Evolutionary conservation across 2,329 filamentous ascomycete genomes (phyloP), one percentile per base, ranked within the genome.

Genomic region (Blastomyces gilchristii): DNA sequence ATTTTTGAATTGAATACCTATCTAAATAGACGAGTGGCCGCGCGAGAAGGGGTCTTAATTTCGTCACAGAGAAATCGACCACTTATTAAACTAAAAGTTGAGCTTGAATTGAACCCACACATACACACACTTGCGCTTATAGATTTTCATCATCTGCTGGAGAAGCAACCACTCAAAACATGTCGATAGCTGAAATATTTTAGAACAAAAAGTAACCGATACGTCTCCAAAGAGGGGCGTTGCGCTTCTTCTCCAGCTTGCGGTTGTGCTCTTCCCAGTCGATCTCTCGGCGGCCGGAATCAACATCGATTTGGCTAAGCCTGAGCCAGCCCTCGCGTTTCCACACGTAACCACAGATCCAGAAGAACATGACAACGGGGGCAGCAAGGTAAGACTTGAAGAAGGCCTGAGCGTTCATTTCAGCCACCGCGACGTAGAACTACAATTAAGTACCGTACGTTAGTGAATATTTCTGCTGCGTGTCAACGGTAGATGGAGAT

Each of bases 191-290:
- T 18, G 41, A 45, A 47, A 12, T 50, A 14, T 3, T 14, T 64
- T 62, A 66, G 58, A 68, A 67, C 11, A 68, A 45, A 14, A 60
- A 63, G 61, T 68, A 65, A 34, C 61, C 39, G 14, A 66, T 34
- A 31, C 66, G 63, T 58, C 28, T 66, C 41, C 62, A 64, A 1
- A 59, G 14, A 39, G 37, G 52, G 3, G 66, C 61, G 12, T 61
- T 65, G 52, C 63, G 60, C 18, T 53, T 62, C 41, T 63, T 54
- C 49, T 68, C 66, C 45, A 60, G 37, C 41, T 67, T 63, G 7
- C 76, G 80, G 71, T 86, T 82, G 74, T 87, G 85, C 50, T 77
- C 76, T 12, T 87, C 84, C 84, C 84, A 88, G 71, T 89, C 82
- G 60, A 87, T 79, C 73, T 84, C 81, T 64, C 86, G 81, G 49